Base-by-base conservation (phyloP, 164 flowering plant species). In the Cinnamomum chago region DNA sequence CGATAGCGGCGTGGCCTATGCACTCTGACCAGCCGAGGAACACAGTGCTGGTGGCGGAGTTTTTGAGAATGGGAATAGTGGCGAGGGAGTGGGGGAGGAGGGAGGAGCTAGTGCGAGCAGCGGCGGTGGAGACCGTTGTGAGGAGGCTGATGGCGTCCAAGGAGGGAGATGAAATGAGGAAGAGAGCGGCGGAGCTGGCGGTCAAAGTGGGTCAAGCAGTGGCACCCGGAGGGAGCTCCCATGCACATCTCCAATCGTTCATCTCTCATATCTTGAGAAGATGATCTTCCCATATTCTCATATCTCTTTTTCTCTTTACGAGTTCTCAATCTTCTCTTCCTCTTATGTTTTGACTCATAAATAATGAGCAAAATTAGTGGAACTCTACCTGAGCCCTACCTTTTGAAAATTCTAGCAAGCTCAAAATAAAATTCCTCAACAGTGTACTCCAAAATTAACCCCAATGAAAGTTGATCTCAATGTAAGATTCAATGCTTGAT, bases 1-100 rank as follows among this genome's bases (percentile, higher is more conserved):
- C 95, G 0, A 83, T 90, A 1, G 89, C 78, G 0, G 84, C 92
- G 0, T 90, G 94, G 95, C 93, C 95, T 0, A 85, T 92, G 88
- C 91, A 87, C 73, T 90, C 95, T 0, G 97, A 92, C 72, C 97
- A 92, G 82, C 92, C 92, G 2, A 77, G 85, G 58, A 89, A 89
- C 73, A 23, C 85, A 0, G 75, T 79, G 25, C 75, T 92, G 52
- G 73, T 90, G 15, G 81, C 88, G 0, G 50, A 83, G 50, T 66
- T 84, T 58, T 80, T 90, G 3, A 81, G 72, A 58, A 70, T 87
- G 17, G 97, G 94, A 78, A 76, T 28, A 12, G 22, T 33, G 52
- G 85, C 86, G 22, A 80, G 70, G 71, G 88, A 84, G 0, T 87
- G 92, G 91, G 81, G 62, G 0, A 11, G 27, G 3, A 27, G 84